Conservation (phyloP, 306 rosid species). For the Potentilla sterilis region DNA sequence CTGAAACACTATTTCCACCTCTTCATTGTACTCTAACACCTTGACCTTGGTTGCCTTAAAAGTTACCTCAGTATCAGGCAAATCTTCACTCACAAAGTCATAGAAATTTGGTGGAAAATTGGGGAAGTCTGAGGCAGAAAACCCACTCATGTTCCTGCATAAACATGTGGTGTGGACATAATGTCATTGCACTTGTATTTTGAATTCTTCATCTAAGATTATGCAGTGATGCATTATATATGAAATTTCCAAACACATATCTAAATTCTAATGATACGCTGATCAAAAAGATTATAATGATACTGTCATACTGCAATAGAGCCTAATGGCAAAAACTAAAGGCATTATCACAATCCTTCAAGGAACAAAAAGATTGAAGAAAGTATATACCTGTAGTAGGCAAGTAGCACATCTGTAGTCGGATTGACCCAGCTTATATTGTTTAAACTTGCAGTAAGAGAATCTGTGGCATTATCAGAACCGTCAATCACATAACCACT, state of each 20-base stretch:
- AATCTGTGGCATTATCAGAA: constrained; percentile 20
- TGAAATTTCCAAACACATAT: not conserved
- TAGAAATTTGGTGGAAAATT: constrained; percentile 35
- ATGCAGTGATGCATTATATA: not conserved
- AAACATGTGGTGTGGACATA: not conserved
- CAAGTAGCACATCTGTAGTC: constrained; percentile 34
- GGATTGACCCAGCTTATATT: constrained; percentile 43
- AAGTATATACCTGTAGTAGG: constrained; percentile 40
- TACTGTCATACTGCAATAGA: not conserved
- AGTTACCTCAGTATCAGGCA: not conserved
- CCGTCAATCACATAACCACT: constrained; percentile 20
- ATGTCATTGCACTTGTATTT: not conserved
- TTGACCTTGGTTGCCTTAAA: constrained; percentile 38
- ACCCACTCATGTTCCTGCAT: constrained; percentile 20
- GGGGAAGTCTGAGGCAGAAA: constrained; percentile 32
- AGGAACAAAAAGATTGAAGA: not conserved
- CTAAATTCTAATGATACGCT: not conserved
- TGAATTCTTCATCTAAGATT: not conserved
- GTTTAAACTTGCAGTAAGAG: constrained; percentile 41
- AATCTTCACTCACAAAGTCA: constrained; percentile 24
- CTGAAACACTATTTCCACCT: constrained; percentile 43
- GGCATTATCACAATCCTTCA: not conserved
- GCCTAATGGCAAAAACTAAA: not conserved
- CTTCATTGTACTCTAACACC: constrained; percentile 31
- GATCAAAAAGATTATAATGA: not conserved